These are phyloP conservation scores for Saturnispora kantuleensis DNA, from an alignment of 805 yeast genomes.

Conservation along the genomic window DNA sequence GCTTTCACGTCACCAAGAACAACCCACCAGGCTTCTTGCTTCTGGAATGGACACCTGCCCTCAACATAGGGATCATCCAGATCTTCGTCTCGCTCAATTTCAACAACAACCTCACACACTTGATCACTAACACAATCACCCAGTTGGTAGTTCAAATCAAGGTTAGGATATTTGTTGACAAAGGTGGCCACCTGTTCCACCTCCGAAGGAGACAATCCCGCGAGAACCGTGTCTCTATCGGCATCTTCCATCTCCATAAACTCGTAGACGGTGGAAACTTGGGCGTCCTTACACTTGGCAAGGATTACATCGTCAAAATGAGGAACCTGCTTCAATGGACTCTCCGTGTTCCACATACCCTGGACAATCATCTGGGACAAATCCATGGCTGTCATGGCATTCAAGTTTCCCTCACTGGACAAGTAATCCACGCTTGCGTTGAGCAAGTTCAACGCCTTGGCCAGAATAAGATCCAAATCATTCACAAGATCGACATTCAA, in stretches of 20 bases:
- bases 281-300: slow-evolving; percentile 40
- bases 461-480: slow-evolving; percentile 49
- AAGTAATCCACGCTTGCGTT: slow-evolving; percentile 66
- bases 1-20: slow-evolving; percentile 60
- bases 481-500: slow-evolving; percentile 51
- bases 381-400: slow-evolving; percentile 78
- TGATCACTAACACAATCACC: slow-evolving; percentile 34
- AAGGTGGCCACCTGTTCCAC: slow-evolving; percentile 70
- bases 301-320: slow-evolving; percentile 42
- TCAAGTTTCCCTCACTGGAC: slow-evolving; percentile 71
- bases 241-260: slow-evolving; percentile 61
- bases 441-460: slow-evolving; percentile 39
- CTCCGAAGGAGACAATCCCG: slow-evolving; percentile 36
- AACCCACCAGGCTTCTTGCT: slow-evolving; percentile 78
- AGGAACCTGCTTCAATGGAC: slow-evolving; percentile 77
- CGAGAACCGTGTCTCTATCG: slow-evolving; percentile 52
- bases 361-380: slow-evolving; percentile 81
- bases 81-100: slow-evolving; percentile 65
- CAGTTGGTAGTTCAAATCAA: slow-evolving; percentile 55
- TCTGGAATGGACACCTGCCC: slow-evolving; percentile 48
- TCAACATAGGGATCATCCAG: slow-evolving; percentile 51
- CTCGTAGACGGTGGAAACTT: slow-evolving; percentile 70
- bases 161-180: slow-evolving; percentile 82
- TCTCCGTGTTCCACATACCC: slow-evolving; percentile 74
- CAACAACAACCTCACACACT: slow-evolving; percentile 37